These are phyloP conservation scores for Colletotrichum magnum DNA, from an alignment of 2,329 filamentous ascomycete genomes.

Conservation along the genomic window DNA sequence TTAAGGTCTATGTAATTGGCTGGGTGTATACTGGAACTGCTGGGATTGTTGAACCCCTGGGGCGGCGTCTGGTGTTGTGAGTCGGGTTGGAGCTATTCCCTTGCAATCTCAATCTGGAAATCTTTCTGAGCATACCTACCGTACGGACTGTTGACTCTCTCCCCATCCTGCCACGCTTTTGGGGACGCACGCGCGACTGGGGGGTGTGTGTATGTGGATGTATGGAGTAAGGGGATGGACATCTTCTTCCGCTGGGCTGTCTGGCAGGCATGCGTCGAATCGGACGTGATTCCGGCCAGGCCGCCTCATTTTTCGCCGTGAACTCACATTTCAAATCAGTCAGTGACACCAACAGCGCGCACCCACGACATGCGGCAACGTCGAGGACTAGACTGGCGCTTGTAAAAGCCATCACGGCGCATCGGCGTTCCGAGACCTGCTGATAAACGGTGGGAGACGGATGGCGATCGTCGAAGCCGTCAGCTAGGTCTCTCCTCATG, in stretches of 20 bases:
- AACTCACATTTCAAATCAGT: conserved; percentile 12
- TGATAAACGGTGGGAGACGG: background rate
- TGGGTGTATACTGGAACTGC: background rate
- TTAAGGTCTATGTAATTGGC: conserved; percentile 14
- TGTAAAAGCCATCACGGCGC: background rate
- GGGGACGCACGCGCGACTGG: background rate
- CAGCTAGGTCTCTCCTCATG: background rate
- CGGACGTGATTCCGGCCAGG: background rate
- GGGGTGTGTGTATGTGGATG: background rate
- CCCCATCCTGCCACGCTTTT: background rate
- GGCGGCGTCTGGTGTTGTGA: conserved; percentile 25
- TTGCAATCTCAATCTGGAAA: conserved; percentile 11
- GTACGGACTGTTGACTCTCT: background rate
- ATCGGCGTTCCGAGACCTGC: background rate
- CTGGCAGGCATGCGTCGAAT: background rate
- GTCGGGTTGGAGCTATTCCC: conserved; percentile 1
- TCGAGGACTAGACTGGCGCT: background rate
- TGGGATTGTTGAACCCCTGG: background rate
- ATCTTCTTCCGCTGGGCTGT: background rate
- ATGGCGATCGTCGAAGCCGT: background rate
- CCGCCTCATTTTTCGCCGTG: conserved; percentile 15
- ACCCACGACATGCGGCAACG: background rate
- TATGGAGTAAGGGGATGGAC: conserved; percentile 12
- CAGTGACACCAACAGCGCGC: conserved; percentile 7
- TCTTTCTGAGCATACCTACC: background rate